Conservation (phyloP, 139 green algal genomes). For the Auxenochlorella pyrenoidosa region DNA sequence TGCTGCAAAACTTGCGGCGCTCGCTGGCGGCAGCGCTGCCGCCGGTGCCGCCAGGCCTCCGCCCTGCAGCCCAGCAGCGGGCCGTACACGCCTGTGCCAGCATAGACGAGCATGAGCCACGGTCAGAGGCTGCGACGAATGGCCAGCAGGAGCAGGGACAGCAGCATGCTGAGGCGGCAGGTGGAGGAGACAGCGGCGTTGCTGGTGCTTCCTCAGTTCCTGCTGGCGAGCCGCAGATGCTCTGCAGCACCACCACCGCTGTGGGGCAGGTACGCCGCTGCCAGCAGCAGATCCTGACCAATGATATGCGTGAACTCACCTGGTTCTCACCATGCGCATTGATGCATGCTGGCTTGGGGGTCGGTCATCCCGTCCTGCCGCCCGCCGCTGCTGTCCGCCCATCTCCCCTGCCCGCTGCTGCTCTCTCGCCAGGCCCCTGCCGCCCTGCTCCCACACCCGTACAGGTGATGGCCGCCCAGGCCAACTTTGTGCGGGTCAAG, state of each 20-base stretch:
- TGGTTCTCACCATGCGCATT: too few species aligned
- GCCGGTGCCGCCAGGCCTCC: neutral
- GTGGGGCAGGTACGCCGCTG: neutral
- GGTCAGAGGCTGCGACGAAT: neutral
- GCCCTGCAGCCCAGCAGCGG: neutral
- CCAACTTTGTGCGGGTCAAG: slow-evolving; percentile 84
- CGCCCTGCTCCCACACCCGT: neutral
- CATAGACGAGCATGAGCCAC: neutral
- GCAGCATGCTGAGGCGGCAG: neutral
- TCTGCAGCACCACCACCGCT: slow-evolving; percentile 24
- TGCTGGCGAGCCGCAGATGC: neutral
- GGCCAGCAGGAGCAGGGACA: neutral
- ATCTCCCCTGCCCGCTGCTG: neutral
- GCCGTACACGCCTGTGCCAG: neutral
- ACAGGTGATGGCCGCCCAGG: slow-evolving; percentile 84
- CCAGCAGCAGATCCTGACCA: neutral
- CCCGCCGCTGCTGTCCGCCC: neutral
- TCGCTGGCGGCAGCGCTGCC: neutral
- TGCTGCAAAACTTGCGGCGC: slow-evolving; percentile 5
- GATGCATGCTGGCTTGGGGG: neutral
- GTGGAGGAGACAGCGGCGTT: neutral
- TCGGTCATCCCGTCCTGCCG: neutral
- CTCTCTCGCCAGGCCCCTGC: too few species aligned
- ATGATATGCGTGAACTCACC: too few species aligned
- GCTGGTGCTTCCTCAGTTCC: neutral